Conservation (phyloP, 148 eudicot genomes). For the Persicaria maculosa region DNA sequence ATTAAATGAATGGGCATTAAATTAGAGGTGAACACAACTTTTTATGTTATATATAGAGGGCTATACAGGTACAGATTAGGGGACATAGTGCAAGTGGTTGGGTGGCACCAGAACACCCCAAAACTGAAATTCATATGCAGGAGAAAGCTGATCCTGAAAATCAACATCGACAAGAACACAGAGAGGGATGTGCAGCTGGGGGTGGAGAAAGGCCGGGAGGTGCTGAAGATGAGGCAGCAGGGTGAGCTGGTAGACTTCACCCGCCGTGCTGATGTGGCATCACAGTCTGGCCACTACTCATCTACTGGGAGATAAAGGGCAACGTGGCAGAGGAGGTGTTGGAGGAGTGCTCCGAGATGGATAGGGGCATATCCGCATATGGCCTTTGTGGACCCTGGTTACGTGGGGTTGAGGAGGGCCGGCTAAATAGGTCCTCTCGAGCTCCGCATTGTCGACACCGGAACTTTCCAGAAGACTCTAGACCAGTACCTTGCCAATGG, state of each 20-base stretch:
- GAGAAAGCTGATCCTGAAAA: conserved; percentile 57
- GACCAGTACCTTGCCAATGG: conserved; percentile 55
- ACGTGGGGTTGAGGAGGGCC: conserved; percentile 52
- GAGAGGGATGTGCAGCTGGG: conserved; percentile 68
- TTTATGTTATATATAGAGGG: no score
- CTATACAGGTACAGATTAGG: conserved; percentile 71
- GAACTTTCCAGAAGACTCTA: conserved; percentile 60
- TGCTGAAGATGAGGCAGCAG: conserved; percentile 17
- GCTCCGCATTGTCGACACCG: conserved; percentile 50
- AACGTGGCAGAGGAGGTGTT: conserved; percentile 38
- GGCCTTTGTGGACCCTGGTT: conserved; percentile 59
- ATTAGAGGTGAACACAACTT: no score
- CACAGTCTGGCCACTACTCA: conserved; percentile 60
- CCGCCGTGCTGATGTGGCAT: conserved; percentile 55
- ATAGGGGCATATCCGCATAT: no score
- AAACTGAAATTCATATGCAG: conserved; percentile 60
- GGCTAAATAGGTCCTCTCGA: conserved; percentile 61
- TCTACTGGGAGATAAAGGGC: conserved; percentile 77
- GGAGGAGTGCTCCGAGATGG: conserved; percentile 56
- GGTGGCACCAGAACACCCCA: conserved; percentile 49
- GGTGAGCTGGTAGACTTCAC: conserved; percentile 68
- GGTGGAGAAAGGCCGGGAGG: conserved; percentile 48
- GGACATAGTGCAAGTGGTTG: conserved; percentile 66
- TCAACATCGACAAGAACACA: conserved; percentile 79
- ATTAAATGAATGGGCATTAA: no score